Conservation (phyloP, 1,139 yeast species). For the Saccharomyces pastorianus region DNA sequence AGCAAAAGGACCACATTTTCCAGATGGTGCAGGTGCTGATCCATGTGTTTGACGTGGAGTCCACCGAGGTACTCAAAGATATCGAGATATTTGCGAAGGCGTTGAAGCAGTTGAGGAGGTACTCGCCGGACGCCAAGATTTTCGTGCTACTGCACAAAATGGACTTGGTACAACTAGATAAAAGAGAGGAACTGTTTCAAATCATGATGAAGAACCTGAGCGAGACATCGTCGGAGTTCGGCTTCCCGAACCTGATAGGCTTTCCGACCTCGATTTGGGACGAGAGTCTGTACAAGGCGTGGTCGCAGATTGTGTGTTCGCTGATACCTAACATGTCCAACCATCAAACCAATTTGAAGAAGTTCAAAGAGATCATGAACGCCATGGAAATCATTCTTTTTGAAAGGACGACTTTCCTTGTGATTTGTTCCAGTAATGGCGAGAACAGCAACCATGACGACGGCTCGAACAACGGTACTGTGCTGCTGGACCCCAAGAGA, state of each 20-base stretch:
- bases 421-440: constrained; percentile 59
- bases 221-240: constrained; percentile 68
- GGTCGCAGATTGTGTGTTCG: constrained; percentile 95
- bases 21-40: constrained; percentile 95
- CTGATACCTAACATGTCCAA: constrained; percentile 83
- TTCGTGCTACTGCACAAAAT: constrained; percentile 89
- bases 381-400: constrained; percentile 88
- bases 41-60: constrained; percentile 93
- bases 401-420: constrained; percentile 89
- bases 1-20: constrained; percentile 84
- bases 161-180: constrained; percentile 87
- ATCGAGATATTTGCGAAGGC: constrained; percentile 86
- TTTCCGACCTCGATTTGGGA: constrained; percentile 98
- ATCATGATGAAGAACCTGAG: constrained; percentile 79
- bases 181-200: constrained; percentile 72
- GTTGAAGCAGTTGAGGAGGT: constrained; percentile 70
- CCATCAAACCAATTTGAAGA: constrained; percentile 68
- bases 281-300: constrained; percentile 89
- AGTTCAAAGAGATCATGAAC: constrained; percentile 65
- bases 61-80: constrained; percentile 85
- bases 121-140: constrained; percentile 85
- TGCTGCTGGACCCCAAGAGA: constrained; percentile 65
- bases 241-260: constrained; percentile 66
- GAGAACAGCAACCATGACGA: constrained; percentile 32
- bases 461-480: constrained; percentile 9